phyloP scores from a whole-genome alignment of 805 yeast genomes.

The Hanseniaspora guilliermondii region DNA sequence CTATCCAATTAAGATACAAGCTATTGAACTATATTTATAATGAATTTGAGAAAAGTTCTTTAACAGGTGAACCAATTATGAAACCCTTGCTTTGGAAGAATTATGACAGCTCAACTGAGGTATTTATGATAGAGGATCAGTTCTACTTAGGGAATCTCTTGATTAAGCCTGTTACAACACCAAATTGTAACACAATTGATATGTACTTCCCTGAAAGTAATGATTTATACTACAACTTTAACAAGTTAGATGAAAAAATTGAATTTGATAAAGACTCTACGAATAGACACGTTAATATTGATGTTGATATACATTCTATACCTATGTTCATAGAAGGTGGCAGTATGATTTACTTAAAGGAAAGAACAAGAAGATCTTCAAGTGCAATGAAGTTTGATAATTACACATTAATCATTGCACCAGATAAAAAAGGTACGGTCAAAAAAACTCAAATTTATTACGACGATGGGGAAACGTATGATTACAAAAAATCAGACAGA shows the following conservation, averaged over 20 bases:
- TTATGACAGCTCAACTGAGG: conserved; percentile 33
- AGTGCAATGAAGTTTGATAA: conserved; percentile 69
- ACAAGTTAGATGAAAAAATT: conserved; percentile 28
- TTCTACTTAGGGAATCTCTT: conserved; percentile 72
- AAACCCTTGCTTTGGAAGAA: conserved; percentile 51
- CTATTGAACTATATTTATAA: conserved; percentile 74
- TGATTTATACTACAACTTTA: conserved; percentile 46
- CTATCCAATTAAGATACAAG: conserved; percentile 60
- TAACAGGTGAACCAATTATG: conserved; percentile 56
- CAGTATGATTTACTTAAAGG: conserved; percentile 50
- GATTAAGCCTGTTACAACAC: conserved; percentile 67
- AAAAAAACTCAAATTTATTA: conserved; percentile 48
- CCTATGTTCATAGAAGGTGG: conserved; percentile 79
- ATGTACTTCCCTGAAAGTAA: conserved; percentile 32
- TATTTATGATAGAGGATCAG: conserved; percentile 63
- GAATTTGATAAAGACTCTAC: conserved; percentile 25
- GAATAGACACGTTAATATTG: conserved; percentile 21
- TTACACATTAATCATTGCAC: conserved; percentile 57
- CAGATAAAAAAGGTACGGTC: conserved; percentile 39
- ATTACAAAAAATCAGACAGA: conserved; percentile 38
- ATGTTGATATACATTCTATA: conserved; percentile 43
- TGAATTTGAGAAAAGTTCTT: conserved; percentile 52
- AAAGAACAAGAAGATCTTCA: conserved; percentile 68
- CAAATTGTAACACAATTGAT: conserved; percentile 31
- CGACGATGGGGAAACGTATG: conserved; percentile 75